Evolutionary conservation across 305 asterid genomes (phyloP).

Genomic region (Vinca major): DNA sequence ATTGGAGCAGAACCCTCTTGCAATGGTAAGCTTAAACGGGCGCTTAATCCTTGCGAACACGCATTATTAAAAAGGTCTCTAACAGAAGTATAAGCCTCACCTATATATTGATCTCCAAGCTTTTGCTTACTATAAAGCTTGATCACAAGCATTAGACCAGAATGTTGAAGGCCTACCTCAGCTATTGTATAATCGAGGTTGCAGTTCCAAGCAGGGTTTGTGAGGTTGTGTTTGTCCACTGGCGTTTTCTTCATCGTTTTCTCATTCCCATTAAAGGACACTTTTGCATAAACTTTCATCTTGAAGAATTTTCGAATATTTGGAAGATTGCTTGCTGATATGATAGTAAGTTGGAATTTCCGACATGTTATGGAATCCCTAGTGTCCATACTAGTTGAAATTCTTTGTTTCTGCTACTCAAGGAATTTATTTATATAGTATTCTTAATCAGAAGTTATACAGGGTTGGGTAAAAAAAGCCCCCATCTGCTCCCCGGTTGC

Average conservation of each 20-base stretch:
- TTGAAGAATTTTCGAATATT: background rate
- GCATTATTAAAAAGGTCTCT: constrained; percentile 2
- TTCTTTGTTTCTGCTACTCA: too few species aligned
- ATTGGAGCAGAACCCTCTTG: background rate
- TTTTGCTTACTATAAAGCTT: background rate
- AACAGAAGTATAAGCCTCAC: background rate
- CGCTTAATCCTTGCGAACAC: background rate
- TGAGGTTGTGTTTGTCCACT: background rate
- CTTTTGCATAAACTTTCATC: background rate
- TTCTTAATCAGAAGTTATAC: too few species aligned
- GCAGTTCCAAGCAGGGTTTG: constrained; percentile 8
- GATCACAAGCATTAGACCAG: background rate
- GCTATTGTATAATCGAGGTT: background rate
- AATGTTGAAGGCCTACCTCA: background rate
- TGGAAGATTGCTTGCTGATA: background rate
- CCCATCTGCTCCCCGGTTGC: too few species aligned
- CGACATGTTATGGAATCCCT: background rate
- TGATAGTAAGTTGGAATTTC: background rate
- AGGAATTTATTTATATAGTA: too few species aligned
- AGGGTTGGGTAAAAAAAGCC: too few species aligned
- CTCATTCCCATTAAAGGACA: background rate
- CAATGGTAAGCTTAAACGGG: background rate
- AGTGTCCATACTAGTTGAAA: background rate
- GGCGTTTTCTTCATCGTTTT: background rate
- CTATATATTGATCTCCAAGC: background rate